These are phyloP conservation scores for Rhynchospora tenuis DNA, from an alignment of 176 grass and related monocot species.

Conservation along the genomic window DNA sequence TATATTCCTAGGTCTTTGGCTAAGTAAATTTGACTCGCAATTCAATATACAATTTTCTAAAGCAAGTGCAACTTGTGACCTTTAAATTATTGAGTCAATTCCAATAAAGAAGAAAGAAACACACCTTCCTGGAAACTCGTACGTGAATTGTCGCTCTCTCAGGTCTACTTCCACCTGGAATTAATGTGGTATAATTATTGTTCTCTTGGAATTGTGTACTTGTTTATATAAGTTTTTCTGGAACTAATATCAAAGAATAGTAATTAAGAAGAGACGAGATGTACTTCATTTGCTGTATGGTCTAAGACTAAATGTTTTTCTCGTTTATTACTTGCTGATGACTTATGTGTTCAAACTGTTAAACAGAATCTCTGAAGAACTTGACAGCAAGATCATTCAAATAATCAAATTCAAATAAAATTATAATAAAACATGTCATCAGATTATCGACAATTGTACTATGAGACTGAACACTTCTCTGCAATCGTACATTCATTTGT, in stretches of 20 bases:
- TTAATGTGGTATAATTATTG: conserved; percentile 18
- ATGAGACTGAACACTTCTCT: not conserved
- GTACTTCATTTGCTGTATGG: not conserved
- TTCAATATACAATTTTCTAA: not conserved
- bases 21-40: not conserved
- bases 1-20: not conserved
- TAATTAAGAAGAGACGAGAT: not conserved
- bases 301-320: not conserved
- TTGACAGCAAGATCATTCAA: not conserved
- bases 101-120: not conserved
- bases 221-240: not conserved
- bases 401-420: not conserved
- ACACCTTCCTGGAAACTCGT: conserved; percentile 20
- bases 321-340: not conserved
- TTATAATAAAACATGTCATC: conserved; percentile 2
- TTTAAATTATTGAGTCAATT: not conserved
- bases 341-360: not conserved
- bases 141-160: not conserved
- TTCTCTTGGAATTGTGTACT: not conserved
- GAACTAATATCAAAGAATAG: conserved; percentile 8
- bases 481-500: not conserved
- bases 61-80: not conserved
- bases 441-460: not conserved
- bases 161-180: conserved; percentile 12
- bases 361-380: conserved; percentile 1